Conservation (phyloP, 768 basidiomycete species). For the Kwoniella sp. region DNA sequence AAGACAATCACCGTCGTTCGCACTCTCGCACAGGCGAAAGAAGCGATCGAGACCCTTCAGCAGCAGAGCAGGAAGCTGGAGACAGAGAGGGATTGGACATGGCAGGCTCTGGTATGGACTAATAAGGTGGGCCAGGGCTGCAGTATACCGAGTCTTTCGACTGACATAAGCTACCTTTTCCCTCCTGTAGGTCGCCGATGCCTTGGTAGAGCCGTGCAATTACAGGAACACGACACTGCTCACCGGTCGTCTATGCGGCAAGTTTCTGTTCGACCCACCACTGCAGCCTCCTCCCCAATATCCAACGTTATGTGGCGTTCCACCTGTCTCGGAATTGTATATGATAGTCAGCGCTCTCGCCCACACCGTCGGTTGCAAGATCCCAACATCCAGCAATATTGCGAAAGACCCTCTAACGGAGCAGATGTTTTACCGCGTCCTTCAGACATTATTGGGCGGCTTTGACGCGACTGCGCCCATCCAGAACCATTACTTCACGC, state of each 20-base stretch:
- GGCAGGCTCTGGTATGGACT: not conserved
- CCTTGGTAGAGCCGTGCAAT: not conserved
- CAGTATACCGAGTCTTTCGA: not conserved
- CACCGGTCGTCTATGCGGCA: slow-evolving; percentile 6
- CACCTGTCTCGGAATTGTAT: not conserved
- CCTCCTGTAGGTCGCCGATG: slow-evolving; percentile 1
- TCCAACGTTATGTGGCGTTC: not conserved
- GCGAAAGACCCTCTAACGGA: not conserved
- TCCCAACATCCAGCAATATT: not conserved
- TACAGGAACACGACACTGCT: not conserved
- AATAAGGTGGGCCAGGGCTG: slow-evolving; percentile 1
- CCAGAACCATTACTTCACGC: not conserved
- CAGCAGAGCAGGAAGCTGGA: not conserved
- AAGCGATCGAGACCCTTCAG: not conserved
- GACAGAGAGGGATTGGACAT: slow-evolving; percentile 4
- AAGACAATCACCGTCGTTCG: not conserved
- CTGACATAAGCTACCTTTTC: not conserved
- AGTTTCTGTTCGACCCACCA: not conserved
- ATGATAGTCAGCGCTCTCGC: not conserved
- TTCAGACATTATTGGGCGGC: not conserved
- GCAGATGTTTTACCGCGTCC: not conserved
- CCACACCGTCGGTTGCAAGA: not conserved
- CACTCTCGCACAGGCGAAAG: not conserved
- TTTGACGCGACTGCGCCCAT: not conserved
- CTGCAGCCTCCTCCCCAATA: not conserved